Conservation (phyloP, 768 basidiomycete genomes). For the Melanogaster broomeanus region DNA sequence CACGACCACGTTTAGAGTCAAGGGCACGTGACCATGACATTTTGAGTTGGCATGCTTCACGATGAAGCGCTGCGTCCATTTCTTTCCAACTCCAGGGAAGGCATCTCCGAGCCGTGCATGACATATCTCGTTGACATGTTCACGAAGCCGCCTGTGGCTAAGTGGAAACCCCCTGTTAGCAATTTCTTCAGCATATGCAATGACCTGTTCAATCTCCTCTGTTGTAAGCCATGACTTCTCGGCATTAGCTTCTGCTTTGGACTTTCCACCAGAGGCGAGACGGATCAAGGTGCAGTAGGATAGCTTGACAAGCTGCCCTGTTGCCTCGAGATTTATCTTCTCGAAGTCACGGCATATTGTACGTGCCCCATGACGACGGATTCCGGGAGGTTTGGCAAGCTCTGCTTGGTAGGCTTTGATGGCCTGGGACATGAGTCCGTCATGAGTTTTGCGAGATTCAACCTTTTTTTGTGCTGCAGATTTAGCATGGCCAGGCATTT, state of each 20-base stretch:
- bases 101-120: not conserved
- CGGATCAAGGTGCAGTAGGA: conserved; percentile 15
- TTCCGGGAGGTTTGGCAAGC: too few species aligned
- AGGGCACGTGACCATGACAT: conserved; percentile 33
- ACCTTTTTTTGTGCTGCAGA: too few species aligned
- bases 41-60: conserved; percentile 32
- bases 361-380: too few species aligned
- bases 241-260: conserved; percentile 26
- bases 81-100: conserved; percentile 39
- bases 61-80: conserved; percentile 36
- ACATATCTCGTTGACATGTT: too few species aligned
- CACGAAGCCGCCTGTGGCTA: conserved; percentile 19
- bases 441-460: too few species aligned
- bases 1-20: conserved; percentile 34
- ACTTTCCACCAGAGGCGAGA: conserved; percentile 18
- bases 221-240: conserved; percentile 27
- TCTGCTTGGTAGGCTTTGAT: too few species aligned
- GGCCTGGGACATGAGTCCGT: too few species aligned
- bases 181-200: conserved; percentile 28
- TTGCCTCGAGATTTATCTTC: conserved; percentile 3
- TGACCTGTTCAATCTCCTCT: conserved; percentile 30
- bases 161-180: conserved; percentile 38
- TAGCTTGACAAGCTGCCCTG: conserved; percentile 15
- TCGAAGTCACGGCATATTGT: too few species aligned
- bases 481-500: too few species aligned